phyloP scores from a whole-genome alignment of 2,329 filamentous ascomycete species.

The Sporothrix protearum region DNA sequence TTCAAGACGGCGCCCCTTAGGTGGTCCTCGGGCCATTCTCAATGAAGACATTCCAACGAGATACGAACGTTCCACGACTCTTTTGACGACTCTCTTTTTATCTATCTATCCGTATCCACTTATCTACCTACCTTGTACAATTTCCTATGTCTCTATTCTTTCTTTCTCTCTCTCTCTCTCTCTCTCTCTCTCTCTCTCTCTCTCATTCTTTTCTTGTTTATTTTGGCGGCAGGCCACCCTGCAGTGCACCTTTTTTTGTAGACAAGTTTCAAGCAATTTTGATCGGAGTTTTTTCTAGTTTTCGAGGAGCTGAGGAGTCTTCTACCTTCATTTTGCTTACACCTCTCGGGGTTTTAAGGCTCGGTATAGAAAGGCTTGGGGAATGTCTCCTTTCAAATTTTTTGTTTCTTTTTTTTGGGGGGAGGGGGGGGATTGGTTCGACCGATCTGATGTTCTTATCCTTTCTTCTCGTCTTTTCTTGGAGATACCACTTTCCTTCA shows the following conservation, averaged over 20 bases:
- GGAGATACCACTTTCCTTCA: constrained; percentile 23
- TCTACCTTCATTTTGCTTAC: not conserved
- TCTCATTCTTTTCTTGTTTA: not conserved
- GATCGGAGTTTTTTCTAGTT: not conserved
- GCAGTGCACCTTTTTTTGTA: not conserved
- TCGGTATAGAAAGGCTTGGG: not conserved
- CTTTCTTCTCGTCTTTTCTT: constrained; percentile 7
- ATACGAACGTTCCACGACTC: not conserved
- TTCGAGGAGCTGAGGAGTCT: constrained; percentile 7
- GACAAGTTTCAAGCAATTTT: not conserved
- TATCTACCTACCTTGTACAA: not conserved
- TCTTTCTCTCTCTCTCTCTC: too few relatives aligned
- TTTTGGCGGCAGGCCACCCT: not conserved
- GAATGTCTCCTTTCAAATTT: not conserved
- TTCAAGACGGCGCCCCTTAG: constrained; percentile 15
- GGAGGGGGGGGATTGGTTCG: not conserved
- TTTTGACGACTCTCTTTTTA: not conserved
- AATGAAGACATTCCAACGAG: not conserved
- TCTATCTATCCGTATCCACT: not conserved
- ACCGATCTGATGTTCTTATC: constrained; percentile 9
- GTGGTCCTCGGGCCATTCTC: too few relatives aligned
- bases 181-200: not conserved
- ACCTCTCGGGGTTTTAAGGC: not conserved
- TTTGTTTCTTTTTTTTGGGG: too few relatives aligned
- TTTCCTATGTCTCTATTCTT: not conserved